Percentiles rank a stretch among this genome's conserved stretches.
These are phyloP conservation scores for Xylaria digitata DNA, from an alignment of 2,329 filamentous ascomycete species.

Conservation along the genomic window DNA sequence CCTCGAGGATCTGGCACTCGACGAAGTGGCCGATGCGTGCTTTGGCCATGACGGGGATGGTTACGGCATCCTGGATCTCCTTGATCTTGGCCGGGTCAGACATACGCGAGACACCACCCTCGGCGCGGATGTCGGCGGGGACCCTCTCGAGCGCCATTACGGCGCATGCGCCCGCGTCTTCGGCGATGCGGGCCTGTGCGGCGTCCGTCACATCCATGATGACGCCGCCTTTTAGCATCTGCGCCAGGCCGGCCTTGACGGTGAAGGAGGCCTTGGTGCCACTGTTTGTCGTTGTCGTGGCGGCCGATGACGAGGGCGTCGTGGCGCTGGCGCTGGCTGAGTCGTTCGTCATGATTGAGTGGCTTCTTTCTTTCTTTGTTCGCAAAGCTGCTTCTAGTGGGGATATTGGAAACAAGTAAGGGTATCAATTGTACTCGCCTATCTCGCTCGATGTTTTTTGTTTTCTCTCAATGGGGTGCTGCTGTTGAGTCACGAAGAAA, in stretches of 20 bases:
- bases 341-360: constrained; percentile 34
- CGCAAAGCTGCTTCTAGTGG: neutral
- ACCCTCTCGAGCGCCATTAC: constrained; percentile 99
- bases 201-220: constrained; percentile 99
- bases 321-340: constrained; percentile 26
- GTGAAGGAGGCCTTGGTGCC: constrained; percentile 70
- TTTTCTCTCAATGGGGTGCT: neutral
- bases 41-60: constrained; percentile 99
- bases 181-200: constrained; percentile 94
- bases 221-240: constrained; percentile 99
- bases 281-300: constrained; percentile 51
- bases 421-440: neutral
- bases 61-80: constrained; percentile 93
- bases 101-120: constrained; percentile 97
- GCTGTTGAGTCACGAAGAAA: constrained; percentile 6
- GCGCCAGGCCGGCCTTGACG: constrained; percentile 93
- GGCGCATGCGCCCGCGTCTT: constrained; percentile 93
- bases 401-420: neutral
- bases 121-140: constrained; percentile 90
- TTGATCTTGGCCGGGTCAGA: constrained; percentile 94
- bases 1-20: constrained; percentile 97
- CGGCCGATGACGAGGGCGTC: constrained; percentile 38
- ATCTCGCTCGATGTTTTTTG: neutral
- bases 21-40: constrained; percentile 97
- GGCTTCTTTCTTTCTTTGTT: neutral